Evolutionary conservation across 352 stramenopile species (phyloP).

Genomic region (Phytophthora pluvialis): DNA sequence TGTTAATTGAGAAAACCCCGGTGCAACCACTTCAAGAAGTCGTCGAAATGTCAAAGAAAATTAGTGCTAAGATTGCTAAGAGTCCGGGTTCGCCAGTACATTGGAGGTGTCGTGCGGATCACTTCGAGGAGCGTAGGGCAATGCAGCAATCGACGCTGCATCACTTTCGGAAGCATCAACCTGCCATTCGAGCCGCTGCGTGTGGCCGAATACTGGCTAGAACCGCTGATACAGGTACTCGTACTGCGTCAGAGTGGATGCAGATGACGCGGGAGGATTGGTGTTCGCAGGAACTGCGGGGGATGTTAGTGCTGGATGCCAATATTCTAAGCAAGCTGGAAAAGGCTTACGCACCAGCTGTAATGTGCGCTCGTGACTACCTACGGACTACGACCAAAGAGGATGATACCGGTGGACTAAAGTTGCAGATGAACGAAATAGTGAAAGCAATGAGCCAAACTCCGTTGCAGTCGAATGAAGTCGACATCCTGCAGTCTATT

Average conservation of each 20-base stretch:
- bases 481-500: constrained; percentile 24
- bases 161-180: constrained; percentile 56
- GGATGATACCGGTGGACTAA: constrained; percentile 4
- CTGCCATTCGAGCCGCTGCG: constrained; percentile 30
- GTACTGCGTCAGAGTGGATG: constrained; percentile 49
- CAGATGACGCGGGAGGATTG: constrained; percentile 63
- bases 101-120: constrained; percentile 4
- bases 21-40: not conserved
- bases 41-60: not conserved
- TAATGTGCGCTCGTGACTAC: constrained; percentile 25
- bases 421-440: constrained; percentile 43
- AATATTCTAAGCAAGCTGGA: constrained; percentile 42
- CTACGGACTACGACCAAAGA: not conserved
- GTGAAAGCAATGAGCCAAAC: constrained; percentile 34
- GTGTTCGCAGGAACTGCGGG: constrained; percentile 44
- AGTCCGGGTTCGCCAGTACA: not conserved
- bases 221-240: not conserved
- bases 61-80: not conserved
- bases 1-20: not conserved
- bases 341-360: constrained; percentile 27
- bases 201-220: constrained; percentile 18
- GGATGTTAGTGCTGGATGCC: constrained; percentile 50
- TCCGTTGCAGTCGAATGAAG: constrained; percentile 4
- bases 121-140: constrained; percentile 9
- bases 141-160: constrained; percentile 19